phyloP scores from a whole-genome alignment of 2,329 filamentous ascomycete species.

The Penicillium sp. region DNA sequence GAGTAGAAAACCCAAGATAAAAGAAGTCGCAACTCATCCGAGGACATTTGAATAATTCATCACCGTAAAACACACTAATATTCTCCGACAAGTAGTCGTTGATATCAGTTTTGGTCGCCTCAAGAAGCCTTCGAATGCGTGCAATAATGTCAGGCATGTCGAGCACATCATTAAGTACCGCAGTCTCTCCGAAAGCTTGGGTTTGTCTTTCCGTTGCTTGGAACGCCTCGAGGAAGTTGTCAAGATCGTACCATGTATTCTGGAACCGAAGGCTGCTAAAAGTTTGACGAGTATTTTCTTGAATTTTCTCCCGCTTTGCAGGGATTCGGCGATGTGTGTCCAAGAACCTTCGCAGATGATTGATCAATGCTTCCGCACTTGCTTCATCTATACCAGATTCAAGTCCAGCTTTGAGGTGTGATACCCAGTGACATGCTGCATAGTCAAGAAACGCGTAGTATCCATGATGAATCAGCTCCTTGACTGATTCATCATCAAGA shows the following conservation, averaged over 20 bases:
- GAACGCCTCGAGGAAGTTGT: background rate
- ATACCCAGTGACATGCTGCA: background rate
- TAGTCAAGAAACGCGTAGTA: background rate
- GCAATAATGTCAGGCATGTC: background rate
- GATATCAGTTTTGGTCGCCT: background rate
- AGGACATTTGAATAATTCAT: background rate
- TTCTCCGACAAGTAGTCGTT: background rate
- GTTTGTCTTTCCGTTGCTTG: background rate
- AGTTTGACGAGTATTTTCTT: background rate
- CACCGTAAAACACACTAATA: background rate
- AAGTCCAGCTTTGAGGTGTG: background rate
- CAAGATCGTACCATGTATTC: background rate
- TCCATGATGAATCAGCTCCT: background rate
- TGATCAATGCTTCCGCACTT: background rate
- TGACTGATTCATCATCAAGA: background rate
- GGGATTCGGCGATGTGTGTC: background rate
- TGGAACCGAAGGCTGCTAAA: background rate
- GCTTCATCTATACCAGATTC: background rate
- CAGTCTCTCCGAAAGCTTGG: background rate
- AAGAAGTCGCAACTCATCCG: background rate
- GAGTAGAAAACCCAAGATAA: background rate
- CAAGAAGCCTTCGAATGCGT: background rate
- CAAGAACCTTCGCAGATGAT: background rate
- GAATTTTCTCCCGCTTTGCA: background rate
- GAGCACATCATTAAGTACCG: background rate